Evolutionary conservation across 2,329 filamentous ascomycete genomes (phyloP).

Genomic region (Penicillium sp.): DNA sequence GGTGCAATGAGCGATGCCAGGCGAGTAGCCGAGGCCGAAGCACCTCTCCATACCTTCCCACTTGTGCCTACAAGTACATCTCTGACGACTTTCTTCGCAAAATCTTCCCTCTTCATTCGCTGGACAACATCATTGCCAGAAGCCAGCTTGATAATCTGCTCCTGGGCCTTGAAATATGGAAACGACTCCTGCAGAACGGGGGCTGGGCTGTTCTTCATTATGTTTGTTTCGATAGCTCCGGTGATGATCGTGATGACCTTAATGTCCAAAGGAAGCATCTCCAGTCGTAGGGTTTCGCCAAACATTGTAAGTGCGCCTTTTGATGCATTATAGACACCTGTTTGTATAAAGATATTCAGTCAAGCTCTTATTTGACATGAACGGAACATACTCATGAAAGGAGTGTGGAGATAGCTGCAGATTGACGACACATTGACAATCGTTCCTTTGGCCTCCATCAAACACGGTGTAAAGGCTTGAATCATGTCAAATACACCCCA

Average conservation of each 20-base stretch:
- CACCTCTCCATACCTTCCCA: not conserved
- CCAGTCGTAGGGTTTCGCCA: slow-evolving; percentile 32
- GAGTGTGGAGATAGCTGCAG: slow-evolving; percentile 6
- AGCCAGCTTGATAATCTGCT: not conserved
- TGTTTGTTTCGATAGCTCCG: slow-evolving; percentile 19
- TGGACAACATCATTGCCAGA: not conserved
- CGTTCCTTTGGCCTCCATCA: slow-evolving; percentile 23
- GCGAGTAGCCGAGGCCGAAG: not conserved
- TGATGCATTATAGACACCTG: slow-evolving; percentile 31
- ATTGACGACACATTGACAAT: slow-evolving; percentile 27
- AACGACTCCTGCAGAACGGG: not conserved
- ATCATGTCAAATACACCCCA: slow-evolving; percentile 26
- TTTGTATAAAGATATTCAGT: not conserved
- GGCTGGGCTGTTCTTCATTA: not conserved
- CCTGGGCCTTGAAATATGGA: not conserved
- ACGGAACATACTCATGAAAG: slow-evolving; percentile 22
- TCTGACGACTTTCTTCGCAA: not conserved
- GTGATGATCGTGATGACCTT: slow-evolving; percentile 31
- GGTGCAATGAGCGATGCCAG: not conserved
- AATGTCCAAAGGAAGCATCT: slow-evolving; percentile 32
- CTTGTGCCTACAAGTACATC: not conserved
- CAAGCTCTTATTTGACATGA: not conserved
- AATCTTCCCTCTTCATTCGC: not conserved
- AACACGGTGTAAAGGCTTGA: slow-evolving; percentile 30
- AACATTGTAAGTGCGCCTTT: slow-evolving; percentile 32